Evolutionary conservation across 768 basidiomycete species (phyloP).

Genomic region (Rhodotorula paludigena): DNA sequence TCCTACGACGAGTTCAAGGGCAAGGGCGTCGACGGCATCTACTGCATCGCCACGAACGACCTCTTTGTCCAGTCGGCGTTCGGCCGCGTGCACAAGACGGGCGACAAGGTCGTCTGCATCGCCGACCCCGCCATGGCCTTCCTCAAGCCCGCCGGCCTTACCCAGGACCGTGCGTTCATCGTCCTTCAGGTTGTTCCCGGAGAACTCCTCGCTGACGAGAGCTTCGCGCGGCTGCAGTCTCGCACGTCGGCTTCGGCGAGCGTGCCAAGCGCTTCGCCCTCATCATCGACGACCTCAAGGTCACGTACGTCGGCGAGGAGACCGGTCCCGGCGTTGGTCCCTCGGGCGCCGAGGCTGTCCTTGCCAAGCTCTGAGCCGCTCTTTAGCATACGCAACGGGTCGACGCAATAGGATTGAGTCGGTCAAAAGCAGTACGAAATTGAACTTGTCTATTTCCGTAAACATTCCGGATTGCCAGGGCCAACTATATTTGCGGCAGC

Average conservation of each 20-base stretch:
- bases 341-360: constrained; percentile 59
- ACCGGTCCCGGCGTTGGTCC: constrained; percentile 53
- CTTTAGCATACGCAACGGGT: not conserved
- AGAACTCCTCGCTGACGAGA: too few relatives aligned
- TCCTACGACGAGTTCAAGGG: constrained; percentile 49
- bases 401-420: not conserved
- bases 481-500: not conserved
- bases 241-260: constrained; percentile 56
- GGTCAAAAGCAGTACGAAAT: not conserved
- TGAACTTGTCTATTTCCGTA: not conserved
- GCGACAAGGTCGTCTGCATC: constrained; percentile 54
- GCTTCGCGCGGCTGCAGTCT: constrained; percentile 39
- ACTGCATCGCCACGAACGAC: constrained; percentile 31
- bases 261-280: constrained; percentile 54
- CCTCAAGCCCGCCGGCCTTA: constrained; percentile 45
- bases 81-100: not conserved
- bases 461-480: too few relatives aligned
- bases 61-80: constrained; percentile 38
- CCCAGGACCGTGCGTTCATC: constrained; percentile 22
- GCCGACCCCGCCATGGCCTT: constrained; percentile 58
- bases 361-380: constrained; percentile 42
- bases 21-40: constrained; percentile 44
- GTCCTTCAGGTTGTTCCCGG: too few relatives aligned
- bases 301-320: constrained; percentile 52
- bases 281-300: constrained; percentile 43